Conservation (phyloP, 805 yeast species). For the Crinitomyces ghanaensis region DNA sequence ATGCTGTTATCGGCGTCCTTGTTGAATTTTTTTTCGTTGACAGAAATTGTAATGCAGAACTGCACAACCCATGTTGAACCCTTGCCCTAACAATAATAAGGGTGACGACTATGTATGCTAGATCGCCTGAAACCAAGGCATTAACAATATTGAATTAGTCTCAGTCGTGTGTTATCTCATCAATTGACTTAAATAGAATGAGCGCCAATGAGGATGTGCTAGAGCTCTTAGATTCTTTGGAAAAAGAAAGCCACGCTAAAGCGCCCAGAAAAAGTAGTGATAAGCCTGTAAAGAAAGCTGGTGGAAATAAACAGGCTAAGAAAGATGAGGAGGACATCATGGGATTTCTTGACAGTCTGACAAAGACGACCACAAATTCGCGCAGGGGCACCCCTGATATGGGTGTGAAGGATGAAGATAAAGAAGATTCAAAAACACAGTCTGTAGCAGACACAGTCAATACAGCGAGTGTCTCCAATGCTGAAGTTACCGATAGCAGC, state of each 20-base stretch:
- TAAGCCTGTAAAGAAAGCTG: conserved; percentile 9
- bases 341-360: conserved; percentile 32
- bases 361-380: conserved; percentile 18
- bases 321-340: conserved; percentile 30
- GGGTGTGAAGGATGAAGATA: not conserved
- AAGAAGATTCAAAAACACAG: not conserved
- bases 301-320: conserved; percentile 7
- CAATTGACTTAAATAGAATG: no score
- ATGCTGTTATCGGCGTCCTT: no score
- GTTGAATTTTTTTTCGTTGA: no score
- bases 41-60: no score
- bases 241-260: conserved; percentile 17
- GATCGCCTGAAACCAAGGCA: no score
- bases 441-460: not conserved
- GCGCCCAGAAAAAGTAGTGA: conserved; percentile 9
- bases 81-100: no score
- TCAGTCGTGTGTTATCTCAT: no score
- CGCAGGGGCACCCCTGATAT: conserved; percentile 15
- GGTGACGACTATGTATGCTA: no score
- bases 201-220: conserved; percentile 28
- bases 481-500: not conserved
- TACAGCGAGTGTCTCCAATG: not conserved
- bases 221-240: conserved; percentile 30
- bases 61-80: no score
- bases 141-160: no score